phyloP scores from a whole-genome alignment of 257 asterid genomes.

The Solanum lignicaule region DNA sequence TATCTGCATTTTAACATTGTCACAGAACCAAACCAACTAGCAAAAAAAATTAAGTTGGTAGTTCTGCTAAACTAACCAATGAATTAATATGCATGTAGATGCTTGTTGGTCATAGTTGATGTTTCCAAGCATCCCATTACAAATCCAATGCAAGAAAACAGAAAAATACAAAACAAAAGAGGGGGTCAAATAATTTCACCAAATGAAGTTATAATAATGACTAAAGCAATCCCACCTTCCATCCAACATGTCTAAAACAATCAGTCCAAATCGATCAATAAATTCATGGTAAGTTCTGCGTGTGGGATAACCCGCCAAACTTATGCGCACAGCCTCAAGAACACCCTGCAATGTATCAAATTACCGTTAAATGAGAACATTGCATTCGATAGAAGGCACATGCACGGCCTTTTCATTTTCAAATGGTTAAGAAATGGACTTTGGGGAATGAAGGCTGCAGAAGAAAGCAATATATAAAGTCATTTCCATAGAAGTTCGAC shows the following conservation, averaged over 20 bases:
- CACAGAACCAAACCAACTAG: neutral
- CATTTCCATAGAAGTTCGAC: neutral
- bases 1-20: neutral
- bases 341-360: slow-evolving; percentile 69
- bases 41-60: neutral
- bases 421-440: neutral
- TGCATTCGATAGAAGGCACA: neutral
- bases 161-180: neutral
- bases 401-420: neutral
- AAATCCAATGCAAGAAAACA: neutral
- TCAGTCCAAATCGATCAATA: slow-evolving; percentile 87
- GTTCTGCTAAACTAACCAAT: neutral
- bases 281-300: slow-evolving; percentile 92
- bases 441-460: neutral
- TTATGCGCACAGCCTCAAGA: slow-evolving; percentile 95
- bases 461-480: neutral
- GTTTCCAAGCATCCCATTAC: neutral
- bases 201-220: neutral
- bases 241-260: slow-evolving; percentile 66
- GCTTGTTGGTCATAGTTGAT: neutral
- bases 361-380: neutral
- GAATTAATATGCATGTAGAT: neutral
- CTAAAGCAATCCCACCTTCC: slow-evolving; percentile 47
- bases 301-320: slow-evolving; percentile 99
- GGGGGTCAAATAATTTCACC: neutral